Percentiles rank a stretch among this genome's conserved stretches.
These are phyloP conservation scores for Nematocida sp. DNA, from an alignment of 371 early-diverging fungal genomes.

Conservation along the genomic window DNA sequence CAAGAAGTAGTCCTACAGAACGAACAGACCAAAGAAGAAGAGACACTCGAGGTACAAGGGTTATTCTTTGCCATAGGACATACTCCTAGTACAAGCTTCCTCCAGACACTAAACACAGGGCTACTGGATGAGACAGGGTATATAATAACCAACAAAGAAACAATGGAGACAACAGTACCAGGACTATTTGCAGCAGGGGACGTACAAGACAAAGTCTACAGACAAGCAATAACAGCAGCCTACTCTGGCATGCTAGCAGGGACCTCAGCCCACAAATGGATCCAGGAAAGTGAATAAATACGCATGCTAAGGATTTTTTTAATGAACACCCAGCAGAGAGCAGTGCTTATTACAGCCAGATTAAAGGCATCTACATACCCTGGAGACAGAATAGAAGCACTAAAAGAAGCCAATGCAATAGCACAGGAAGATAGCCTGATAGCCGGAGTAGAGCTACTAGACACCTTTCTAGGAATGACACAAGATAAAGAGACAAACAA, in stretches of 20 bases:
- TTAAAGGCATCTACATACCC: constrained; percentile 39
- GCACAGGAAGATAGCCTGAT: constrained; percentile 30
- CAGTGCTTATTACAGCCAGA: constrained; percentile 22
- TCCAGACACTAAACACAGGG: constrained; percentile 65
- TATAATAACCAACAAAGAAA: constrained; percentile 70
- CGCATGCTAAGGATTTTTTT: constrained; percentile 3
- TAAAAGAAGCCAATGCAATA: constrained; percentile 28
- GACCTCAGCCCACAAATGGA: not conserved
- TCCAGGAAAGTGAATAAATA: not conserved
- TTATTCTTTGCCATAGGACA: constrained; percentile 98
- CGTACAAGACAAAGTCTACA: constrained; percentile 86
- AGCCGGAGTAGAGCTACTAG: constrained; percentile 36
- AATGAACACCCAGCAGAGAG: constrained; percentile 42
- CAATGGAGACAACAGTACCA: constrained; percentile 71
- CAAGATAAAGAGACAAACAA: not conserved
- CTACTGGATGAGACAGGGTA: constrained; percentile 75
- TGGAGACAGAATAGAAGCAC: constrained; percentile 20
- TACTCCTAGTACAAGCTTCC: constrained; percentile 70
- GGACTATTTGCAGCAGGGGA: constrained; percentile 96
- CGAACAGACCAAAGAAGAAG: constrained; percentile 62
- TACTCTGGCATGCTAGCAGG: constrained; percentile 63
- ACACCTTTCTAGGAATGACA: not conserved
- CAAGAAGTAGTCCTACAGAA: constrained; percentile 53
- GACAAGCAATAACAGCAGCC: constrained; percentile 74
- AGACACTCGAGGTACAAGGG: constrained; percentile 72